A percentile compares a stretch with the other conserved stretches of the same genome.
phyloP scores from a whole-genome alignment of 1,284 basidiomycete species.

The Heterobasidion annosum region DNA sequence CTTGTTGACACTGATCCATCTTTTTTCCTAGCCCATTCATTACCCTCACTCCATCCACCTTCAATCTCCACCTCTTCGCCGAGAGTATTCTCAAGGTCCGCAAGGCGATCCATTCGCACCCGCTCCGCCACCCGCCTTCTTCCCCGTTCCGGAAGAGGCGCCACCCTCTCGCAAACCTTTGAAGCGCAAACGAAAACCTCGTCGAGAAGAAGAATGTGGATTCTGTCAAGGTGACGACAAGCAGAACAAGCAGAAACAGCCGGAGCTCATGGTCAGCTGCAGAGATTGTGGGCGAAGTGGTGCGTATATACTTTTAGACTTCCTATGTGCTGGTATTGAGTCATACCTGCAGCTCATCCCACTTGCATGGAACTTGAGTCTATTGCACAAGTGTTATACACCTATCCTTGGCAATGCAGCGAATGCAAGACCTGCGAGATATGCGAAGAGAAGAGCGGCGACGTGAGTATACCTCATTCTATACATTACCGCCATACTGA shows the following conservation, averaged over 20 bases:
- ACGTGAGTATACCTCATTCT: constrained; percentile 43
- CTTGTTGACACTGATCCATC: constrained; percentile 10
- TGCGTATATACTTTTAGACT: constrained; percentile 16
- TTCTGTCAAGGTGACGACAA: constrained; percentile 57
- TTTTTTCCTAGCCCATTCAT: constrained; percentile 7
- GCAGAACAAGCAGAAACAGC: constrained; percentile 43
- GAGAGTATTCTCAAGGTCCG: constrained; percentile 58
- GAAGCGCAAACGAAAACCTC: constrained; percentile 45
- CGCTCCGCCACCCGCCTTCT: constrained; percentile 40
- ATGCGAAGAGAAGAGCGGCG: constrained; percentile 81
- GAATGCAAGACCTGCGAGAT: constrained; percentile 94
- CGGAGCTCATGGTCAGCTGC: constrained; percentile 65
- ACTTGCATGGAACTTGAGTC: constrained; percentile 59
- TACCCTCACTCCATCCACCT: constrained; percentile 6
- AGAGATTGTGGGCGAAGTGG: constrained; percentile 59
- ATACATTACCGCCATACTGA: constrained; percentile 5
- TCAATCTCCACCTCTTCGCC: constrained; percentile 9
- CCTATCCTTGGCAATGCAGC: constrained; percentile 84
- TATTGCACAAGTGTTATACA: constrained; percentile 44
- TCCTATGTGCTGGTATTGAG: not conserved
- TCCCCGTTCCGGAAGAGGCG: constrained; percentile 31
- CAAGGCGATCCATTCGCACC: constrained; percentile 76
- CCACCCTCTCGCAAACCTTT: constrained; percentile 24
- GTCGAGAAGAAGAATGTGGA: constrained; percentile 53
- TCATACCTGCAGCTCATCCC: constrained; percentile 54